These are phyloP conservation scores for Moesziomyces globuligerus DNA, from an alignment of 1,284 basidiomycete genomes.

Conservation along the genomic window DNA sequence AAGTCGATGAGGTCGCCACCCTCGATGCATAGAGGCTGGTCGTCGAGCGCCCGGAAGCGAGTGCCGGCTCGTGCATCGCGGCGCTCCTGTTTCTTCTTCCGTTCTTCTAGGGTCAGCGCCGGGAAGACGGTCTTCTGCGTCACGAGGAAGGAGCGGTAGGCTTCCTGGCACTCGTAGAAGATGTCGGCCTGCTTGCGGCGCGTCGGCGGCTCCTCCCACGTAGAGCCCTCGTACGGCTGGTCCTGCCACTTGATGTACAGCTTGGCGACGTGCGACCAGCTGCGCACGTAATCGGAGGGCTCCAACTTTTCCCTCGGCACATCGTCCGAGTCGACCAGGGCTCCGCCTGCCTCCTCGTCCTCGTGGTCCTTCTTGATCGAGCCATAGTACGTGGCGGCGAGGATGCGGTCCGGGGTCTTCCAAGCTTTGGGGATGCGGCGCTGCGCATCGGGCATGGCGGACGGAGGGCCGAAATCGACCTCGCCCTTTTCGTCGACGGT, in stretches of 20 bases:
- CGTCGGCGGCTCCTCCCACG: slow-evolving; percentile 85
- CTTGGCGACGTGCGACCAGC: slow-evolving; percentile 36
- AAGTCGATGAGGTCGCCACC: slow-evolving; percentile 68
- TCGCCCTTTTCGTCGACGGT: slow-evolving; percentile 42
- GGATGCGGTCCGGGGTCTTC: slow-evolving; percentile 53
- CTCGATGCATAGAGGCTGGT: slow-evolving; percentile 69
- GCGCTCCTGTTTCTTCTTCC: slow-evolving; percentile 52
- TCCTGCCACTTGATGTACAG: slow-evolving; percentile 82
- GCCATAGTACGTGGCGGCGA: slow-evolving; percentile 41
- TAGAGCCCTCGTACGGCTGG: slow-evolving; percentile 87
- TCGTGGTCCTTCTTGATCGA: slow-evolving; percentile 26
- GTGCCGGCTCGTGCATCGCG: slow-evolving; percentile 28
- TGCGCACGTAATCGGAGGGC: slow-evolving; percentile 28
- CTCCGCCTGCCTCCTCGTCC: slow-evolving; percentile 30
- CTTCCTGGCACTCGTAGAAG: slow-evolving; percentile 75
- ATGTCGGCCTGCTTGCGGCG: slow-evolving; percentile 71
- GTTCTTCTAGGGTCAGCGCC: slow-evolving; percentile 66
- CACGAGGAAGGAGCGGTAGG: slow-evolving; percentile 75
- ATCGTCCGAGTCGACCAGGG: slow-evolving; percentile 29
- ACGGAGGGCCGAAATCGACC: slow-evolving; percentile 45
- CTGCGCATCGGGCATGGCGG: slow-evolving; percentile 49
- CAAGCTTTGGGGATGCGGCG: slow-evolving; percentile 47
- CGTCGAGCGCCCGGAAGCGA: slow-evolving; percentile 64
- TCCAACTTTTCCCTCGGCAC: slow-evolving; percentile 23
- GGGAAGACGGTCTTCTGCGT: slow-evolving; percentile 76